A percentile compares a stretch with the other conserved stretches of the same genome.
These are phyloP conservation scores for Euphorbia schlechtendalii DNA, from an alignment of 441 rosid genomes.

Conservation along the genomic window DNA sequence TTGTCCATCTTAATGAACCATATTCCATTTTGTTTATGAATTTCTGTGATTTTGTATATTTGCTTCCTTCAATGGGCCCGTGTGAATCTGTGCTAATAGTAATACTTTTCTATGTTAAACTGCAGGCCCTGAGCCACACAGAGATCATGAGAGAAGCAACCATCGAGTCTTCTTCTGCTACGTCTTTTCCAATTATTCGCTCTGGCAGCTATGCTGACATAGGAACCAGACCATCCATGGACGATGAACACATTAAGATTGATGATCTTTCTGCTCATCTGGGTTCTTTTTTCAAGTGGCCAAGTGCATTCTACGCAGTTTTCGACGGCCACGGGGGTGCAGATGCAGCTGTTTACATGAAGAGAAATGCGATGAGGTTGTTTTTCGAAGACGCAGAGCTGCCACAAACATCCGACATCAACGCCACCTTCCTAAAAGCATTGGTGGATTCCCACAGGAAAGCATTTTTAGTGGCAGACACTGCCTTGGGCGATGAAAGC, in stretches of 20 bases:
- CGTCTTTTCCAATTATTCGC: conserved; percentile 48
- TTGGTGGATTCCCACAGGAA: conserved; percentile 52
- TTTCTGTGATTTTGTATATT: neutral
- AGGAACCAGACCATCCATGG: conserved; percentile 65
- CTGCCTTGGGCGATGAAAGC: conserved; percentile 59
- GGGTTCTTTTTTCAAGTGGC: conserved; percentile 54
- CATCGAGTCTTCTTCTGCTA: conserved; percentile 28
- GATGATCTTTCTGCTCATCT: conserved; percentile 65
- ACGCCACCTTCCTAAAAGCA: conserved; percentile 44
- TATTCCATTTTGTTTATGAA: neutral
- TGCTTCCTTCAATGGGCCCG: neutral
- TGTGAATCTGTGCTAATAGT: neutral
- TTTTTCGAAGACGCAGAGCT: conserved; percentile 58
- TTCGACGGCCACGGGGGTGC: conserved; percentile 93
- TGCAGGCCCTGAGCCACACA: conserved; percentile 36
- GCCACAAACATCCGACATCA: conserved; percentile 35
- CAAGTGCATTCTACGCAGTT: conserved; percentile 78
- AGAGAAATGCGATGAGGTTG: conserved; percentile 60
- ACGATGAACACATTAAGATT: conserved; percentile 76
- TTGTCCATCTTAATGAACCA: neutral
- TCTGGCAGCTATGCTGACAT: conserved; percentile 78
- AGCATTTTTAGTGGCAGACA: conserved; percentile 65
- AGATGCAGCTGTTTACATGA: conserved; percentile 65
- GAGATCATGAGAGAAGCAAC: conserved; percentile 28
- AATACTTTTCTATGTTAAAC: neutral